Evolutionary conservation across 768 basidiomycete species (phyloP).

Genomic region (Trametes punicea): DNA sequence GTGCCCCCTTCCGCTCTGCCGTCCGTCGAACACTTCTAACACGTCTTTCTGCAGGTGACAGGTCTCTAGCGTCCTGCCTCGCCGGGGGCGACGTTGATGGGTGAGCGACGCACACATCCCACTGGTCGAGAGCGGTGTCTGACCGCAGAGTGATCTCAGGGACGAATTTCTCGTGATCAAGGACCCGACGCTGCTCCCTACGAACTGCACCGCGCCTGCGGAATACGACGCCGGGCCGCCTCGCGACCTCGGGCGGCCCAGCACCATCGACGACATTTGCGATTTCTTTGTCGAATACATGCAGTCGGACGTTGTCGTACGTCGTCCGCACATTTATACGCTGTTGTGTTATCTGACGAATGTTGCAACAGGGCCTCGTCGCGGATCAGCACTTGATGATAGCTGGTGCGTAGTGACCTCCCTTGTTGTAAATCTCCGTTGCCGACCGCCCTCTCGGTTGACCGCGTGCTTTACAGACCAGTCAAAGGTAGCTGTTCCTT

Average conservation of each 20-base stretch:
- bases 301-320: slow-evolving; percentile 74
- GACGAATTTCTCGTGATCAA: slow-evolving; percentile 63
- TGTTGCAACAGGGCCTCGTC: slow-evolving; percentile 56
- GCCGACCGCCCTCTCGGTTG: too few relatives aligned
- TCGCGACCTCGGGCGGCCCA: slow-evolving; percentile 34
- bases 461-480: too few relatives aligned
- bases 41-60: slow-evolving; percentile 47
- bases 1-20: too few relatives aligned
- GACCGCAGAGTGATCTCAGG: slow-evolving; percentile 33
- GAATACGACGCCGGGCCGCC: slow-evolving; percentile 40
- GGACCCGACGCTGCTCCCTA: slow-evolving; percentile 53
- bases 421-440: background rate
- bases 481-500: slow-evolving; percentile 46
- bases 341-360: background rate
- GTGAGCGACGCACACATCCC: slow-evolving; percentile 33
- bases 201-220: slow-evolving; percentile 46
- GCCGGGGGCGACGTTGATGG: slow-evolving; percentile 80
- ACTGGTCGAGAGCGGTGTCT: background rate
- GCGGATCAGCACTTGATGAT: slow-evolving; percentile 65
- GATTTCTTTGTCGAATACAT: slow-evolving; percentile 84
- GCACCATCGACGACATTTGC: slow-evolving; percentile 68
- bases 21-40: too few relatives aligned
- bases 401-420: slow-evolving; percentile 49
- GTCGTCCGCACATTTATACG: slow-evolving; percentile 10
- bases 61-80: slow-evolving; percentile 69